Conservation (phyloP, 2,329 filamentous ascomycete genomes). For the Trichoderma aggressivum region DNA sequence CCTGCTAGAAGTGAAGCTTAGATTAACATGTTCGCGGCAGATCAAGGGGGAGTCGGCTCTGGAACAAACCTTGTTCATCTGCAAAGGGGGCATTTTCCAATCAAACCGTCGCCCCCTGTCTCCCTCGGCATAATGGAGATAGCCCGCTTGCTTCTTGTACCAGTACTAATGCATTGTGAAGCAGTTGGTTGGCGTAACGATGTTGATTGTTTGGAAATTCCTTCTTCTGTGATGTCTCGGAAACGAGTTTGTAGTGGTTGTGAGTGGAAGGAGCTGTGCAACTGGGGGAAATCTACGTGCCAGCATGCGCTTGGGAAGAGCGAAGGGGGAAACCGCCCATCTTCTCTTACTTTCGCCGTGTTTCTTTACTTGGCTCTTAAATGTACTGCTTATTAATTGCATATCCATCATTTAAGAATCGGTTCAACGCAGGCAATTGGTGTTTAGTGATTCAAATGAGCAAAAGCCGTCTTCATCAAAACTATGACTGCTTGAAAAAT, state of each 20-base stretch:
- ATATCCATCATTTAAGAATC: too few relatives aligned
- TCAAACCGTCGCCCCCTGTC: background rate
- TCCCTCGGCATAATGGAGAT: background rate
- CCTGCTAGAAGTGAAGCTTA: background rate
- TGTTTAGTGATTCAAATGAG: too few relatives aligned
- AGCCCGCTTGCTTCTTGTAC: background rate
- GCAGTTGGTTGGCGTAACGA: background rate
- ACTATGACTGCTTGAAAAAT: too few relatives aligned
- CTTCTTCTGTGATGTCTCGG: background rate
- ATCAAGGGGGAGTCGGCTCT: fast-evolving
- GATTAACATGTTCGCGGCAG: background rate
- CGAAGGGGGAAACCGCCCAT: background rate
- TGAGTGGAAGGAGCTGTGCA: background rate
- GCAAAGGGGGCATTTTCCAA: background rate
- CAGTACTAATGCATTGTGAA: fast-evolving
- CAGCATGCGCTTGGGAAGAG: background rate
- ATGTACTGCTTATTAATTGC: too few relatives aligned
- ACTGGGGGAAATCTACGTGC: background rate
- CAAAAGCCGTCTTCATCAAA: too few relatives aligned
- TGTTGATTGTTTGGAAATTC: background rate
- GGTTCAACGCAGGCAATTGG: too few relatives aligned
- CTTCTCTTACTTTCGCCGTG: too few relatives aligned
- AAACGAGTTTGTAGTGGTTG: background rate
- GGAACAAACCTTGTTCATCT: background rate
- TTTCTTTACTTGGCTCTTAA: too few relatives aligned